phyloP scores from a whole-genome alignment of 2,329 filamentous ascomycete genomes.

The Geosmithia putterillii region DNA sequence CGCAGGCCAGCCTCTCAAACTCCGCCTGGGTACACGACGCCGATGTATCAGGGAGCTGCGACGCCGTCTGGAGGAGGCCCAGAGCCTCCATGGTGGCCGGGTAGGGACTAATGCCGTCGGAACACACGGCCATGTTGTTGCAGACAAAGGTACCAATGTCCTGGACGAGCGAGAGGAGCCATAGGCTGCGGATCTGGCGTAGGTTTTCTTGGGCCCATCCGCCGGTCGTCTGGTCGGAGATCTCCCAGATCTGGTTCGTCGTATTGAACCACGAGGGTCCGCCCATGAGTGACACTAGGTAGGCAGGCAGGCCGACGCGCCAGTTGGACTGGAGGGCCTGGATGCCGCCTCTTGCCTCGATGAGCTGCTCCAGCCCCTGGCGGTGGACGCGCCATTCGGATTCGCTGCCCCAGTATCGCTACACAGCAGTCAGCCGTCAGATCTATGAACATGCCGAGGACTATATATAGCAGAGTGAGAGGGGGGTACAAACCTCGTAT shows the following conservation, averaged over 20 bases:
- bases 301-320: slow-evolving; percentile 1
- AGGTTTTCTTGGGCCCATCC: background rate
- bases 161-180: slow-evolving; percentile 3
- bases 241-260: slow-evolving; percentile 2
- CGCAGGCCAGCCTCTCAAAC: slow-evolving; percentile 1
- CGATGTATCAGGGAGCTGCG: background rate
- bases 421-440: background rate
- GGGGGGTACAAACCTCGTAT: background rate
- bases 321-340: slow-evolving; percentile 1
- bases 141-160: slow-evolving; percentile 2
- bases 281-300: slow-evolving; percentile 2
- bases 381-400: slow-evolving; percentile 2
- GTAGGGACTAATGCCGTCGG: background rate
- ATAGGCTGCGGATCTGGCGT: slow-evolving; percentile 1
- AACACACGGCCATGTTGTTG: background rate
- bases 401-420: slow-evolving; percentile 3
- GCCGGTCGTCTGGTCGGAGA: background rate
- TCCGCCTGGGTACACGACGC: background rate
- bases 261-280: slow-evolving; percentile 3
- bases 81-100: background rate
- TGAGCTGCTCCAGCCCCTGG: background rate
- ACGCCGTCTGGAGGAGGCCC: background rate
- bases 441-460: background rate
- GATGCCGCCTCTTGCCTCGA: slow-evolving; percentile 2
- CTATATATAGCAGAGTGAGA: too few relatives aligned